Conservation (phyloP, 2,329 filamentous ascomycete species). For the Chlorencoelia australis region DNA sequence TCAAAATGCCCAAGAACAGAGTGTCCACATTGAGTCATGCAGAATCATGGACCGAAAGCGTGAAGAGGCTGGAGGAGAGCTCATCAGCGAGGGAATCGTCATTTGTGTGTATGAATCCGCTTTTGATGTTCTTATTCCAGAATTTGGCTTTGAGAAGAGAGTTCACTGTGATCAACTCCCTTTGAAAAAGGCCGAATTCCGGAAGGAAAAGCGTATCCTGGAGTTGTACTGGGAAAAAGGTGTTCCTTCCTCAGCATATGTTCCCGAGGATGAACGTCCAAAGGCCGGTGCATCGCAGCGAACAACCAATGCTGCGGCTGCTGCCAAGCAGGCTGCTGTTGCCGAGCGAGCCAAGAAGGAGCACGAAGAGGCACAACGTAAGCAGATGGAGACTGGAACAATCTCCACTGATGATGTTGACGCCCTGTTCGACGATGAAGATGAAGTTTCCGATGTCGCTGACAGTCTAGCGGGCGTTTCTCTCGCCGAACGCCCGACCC, state of each 20-base stretch:
- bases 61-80: conserved; percentile 76
- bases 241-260: conserved; percentile 87
- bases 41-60: conserved; percentile 89
- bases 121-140: conserved; percentile 94
- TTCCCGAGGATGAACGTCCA: conserved; percentile 92
- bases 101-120: conserved; percentile 97
- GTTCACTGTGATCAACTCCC: conserved; percentile 98
- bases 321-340: conserved; percentile 71
- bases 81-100: conserved; percentile 92
- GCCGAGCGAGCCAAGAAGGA: conserved; percentile 75
- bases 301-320: conserved; percentile 63
- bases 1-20: conserved; percentile 95
- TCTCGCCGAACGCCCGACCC: conserved; percentile 77
- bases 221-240: conserved; percentile 99
- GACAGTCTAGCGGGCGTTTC: conserved; percentile 88
- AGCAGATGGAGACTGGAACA: conserved; percentile 89
- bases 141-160: conserved; percentile 98
- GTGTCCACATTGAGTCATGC: conserved; percentile 96
- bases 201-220: conserved; percentile 87
- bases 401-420: conserved; percentile 90
- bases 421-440: conserved; percentile 91
- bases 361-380: conserved; percentile 80
- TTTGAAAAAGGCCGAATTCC: conserved; percentile 97
- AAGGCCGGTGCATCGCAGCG: conserved; percentile 69
- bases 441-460: conserved; percentile 71